phyloP scores from a whole-genome alignment of 2,329 filamentous ascomycete genomes.

The Volutella citrinella region DNA sequence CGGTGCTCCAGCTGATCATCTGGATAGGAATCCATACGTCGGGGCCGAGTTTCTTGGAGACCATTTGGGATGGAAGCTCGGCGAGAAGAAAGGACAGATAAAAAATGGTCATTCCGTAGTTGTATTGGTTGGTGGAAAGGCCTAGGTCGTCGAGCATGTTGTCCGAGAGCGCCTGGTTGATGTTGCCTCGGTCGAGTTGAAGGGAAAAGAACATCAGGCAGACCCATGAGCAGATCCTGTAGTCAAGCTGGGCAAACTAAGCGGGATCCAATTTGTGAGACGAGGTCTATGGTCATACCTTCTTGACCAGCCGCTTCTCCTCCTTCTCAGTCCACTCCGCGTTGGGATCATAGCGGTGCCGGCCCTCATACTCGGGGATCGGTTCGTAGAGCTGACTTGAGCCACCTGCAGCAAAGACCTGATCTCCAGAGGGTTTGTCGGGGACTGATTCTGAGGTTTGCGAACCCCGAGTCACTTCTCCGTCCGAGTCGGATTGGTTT shows the following conservation, averaged over 20 bases:
- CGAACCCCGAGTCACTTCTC: no score
- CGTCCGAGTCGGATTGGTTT: no score
- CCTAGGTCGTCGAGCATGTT: slow-evolving; percentile 42
- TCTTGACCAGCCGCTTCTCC: slow-evolving; percentile 52
- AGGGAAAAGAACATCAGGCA: slow-evolving; percentile 41
- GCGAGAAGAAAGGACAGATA: slow-evolving; percentile 27
- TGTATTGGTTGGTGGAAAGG: slow-evolving; percentile 40
- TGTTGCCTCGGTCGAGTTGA: slow-evolving; percentile 49
- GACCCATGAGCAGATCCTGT: slow-evolving; percentile 29
- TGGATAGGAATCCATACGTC: slow-evolving; percentile 60
- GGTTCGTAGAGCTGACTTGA: slow-evolving; percentile 39
- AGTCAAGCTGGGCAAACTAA: slow-evolving; percentile 26
- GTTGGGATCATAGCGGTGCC: slow-evolving; percentile 56
- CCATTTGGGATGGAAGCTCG: slow-evolving; percentile 56
- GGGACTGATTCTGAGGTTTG: no score
- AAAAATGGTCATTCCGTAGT: slow-evolving; percentile 30
- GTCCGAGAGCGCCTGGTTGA: slow-evolving; percentile 45
- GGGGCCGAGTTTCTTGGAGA: slow-evolving; percentile 55
- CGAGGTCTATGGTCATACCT: no score
- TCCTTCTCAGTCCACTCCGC: slow-evolving; percentile 56
- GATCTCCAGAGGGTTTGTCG: no score
- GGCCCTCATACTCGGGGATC: slow-evolving; percentile 54
- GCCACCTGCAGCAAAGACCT: slow-evolving; percentile 4
- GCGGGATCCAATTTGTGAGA: no score
- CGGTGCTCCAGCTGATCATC: slow-evolving; percentile 42